A percentile compares a stretch with the other conserved stretches of the same genome.
These are phyloP conservation scores for Penicillium sp. DNA, from an alignment of 2,329 filamentous ascomycete genomes.

Conservation along the genomic window DNA sequence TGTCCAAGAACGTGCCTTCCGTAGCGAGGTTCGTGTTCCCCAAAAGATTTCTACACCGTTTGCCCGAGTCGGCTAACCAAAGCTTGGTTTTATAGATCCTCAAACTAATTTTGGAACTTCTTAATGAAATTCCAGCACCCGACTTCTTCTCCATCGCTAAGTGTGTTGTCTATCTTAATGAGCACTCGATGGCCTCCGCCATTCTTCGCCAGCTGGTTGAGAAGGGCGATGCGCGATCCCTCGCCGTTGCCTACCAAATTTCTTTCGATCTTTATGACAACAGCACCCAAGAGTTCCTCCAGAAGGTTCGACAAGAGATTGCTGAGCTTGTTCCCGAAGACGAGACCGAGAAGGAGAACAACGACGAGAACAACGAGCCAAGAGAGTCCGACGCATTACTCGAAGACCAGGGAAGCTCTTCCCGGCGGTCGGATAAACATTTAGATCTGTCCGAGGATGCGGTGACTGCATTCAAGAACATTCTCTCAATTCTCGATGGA, in stretches of 20 bases:
- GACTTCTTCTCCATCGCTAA: slow-evolving; percentile 98
- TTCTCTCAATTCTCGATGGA: slow-evolving; percentile 70
- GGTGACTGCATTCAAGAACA: slow-evolving; percentile 55
- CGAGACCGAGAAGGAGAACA: slow-evolving; percentile 44
- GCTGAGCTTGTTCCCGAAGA: slow-evolving; percentile 54
- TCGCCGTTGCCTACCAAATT: slow-evolving; percentile 91
- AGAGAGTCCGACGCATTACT: slow-evolving; percentile 60
- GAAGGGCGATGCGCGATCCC: slow-evolving; percentile 72
- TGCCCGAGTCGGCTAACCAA: neutral
- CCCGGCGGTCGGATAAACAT: slow-evolving; percentile 43
- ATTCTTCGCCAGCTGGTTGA: slow-evolving; percentile 81
- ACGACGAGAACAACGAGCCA: slow-evolving; percentile 53
- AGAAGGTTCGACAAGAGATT: slow-evolving; percentile 80
- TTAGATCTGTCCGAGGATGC: slow-evolving; percentile 48
- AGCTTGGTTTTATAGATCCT: slow-evolving; percentile 60
- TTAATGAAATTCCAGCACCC: slow-evolving; percentile 86
- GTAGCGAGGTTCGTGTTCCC: slow-evolving; percentile 58
- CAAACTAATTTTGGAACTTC: slow-evolving; percentile 86
- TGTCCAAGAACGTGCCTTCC: slow-evolving; percentile 85
- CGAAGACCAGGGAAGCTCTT: slow-evolving; percentile 47
- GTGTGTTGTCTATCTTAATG: slow-evolving; percentile 93
- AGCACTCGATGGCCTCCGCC: slow-evolving; percentile 82
- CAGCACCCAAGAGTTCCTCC: slow-evolving; percentile 92
- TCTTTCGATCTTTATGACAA: slow-evolving; percentile 98
- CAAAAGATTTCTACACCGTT: neutral